Percentiles rank a stretch among this genome's conserved stretches.
These are phyloP conservation scores for Magnaporthiopsis incrustans DNA, from an alignment of 2,329 filamentous ascomycete genomes.

Conservation along the genomic window DNA sequence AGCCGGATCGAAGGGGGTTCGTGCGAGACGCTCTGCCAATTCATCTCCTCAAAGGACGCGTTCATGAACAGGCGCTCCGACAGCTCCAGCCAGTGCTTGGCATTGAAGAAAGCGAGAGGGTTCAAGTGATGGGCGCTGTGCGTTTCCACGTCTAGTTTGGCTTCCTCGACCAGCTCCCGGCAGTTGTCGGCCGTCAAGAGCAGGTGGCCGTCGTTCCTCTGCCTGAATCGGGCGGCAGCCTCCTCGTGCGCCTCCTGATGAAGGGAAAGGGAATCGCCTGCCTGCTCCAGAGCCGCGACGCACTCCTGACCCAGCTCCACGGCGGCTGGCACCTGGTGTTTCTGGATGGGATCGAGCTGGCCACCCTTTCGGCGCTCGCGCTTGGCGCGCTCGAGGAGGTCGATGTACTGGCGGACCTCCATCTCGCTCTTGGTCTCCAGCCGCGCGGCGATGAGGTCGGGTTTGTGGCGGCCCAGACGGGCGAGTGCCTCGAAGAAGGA, in stretches of 20 bases:
- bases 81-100: slow-evolving; percentile 53
- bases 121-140: slow-evolving; percentile 24
- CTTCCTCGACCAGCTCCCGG: slow-evolving; percentile 10
- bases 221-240: slow-evolving; percentile 30
- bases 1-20: slow-evolving; percentile 62
- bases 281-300: slow-evolving; percentile 55
- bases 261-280: slow-evolving; percentile 57
- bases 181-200: slow-evolving; percentile 41
- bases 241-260: slow-evolving; percentile 59
- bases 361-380: slow-evolving; percentile 23
- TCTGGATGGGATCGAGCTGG: slow-evolving; percentile 31
- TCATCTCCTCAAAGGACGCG: slow-evolving; percentile 47
- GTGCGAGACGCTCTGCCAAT: slow-evolving; percentile 58
- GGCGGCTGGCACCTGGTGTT: slow-evolving; percentile 58
- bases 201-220: slow-evolving; percentile 58
- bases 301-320: slow-evolving; percentile 62
- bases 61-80: slow-evolving; percentile 73
- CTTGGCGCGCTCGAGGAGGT: slow-evolving; percentile 47
- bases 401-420: slow-evolving; percentile 66
- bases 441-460: slow-evolving; percentile 51
- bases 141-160: slow-evolving; percentile 10
- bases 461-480: slow-evolving; percentile 54
- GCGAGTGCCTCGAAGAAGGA: slow-evolving; percentile 59
- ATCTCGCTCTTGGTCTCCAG: slow-evolving; percentile 65
- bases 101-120: slow-evolving; percentile 49